phyloP scores from a whole-genome alignment of 2,329 filamentous ascomycete species.

The Aspergillus sp. region DNA sequence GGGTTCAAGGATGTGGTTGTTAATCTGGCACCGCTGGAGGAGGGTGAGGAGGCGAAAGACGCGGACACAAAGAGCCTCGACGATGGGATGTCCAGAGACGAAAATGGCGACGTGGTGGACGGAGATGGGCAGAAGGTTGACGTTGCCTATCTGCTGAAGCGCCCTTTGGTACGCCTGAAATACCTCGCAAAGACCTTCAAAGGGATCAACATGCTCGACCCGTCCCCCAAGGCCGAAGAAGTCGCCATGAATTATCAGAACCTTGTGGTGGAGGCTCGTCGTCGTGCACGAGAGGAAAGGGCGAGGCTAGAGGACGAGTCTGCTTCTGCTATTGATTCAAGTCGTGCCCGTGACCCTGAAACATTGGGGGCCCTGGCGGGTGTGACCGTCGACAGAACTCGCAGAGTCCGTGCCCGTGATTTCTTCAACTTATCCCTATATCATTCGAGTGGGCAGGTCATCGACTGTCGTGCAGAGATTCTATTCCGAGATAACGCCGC shows the following conservation, averaged over 20 bases:
- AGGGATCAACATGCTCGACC: constrained; percentile 48
- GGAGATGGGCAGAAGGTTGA: constrained; percentile 86
- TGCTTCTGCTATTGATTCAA: constrained; percentile 78
- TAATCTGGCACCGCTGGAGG: constrained; percentile 77
- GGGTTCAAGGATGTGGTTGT: constrained; percentile 95
- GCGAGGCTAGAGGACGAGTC: constrained; percentile 81
- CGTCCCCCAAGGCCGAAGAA: constrained; percentile 55
- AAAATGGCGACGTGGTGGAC: constrained; percentile 63
- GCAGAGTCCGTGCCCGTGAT: constrained; percentile 86
- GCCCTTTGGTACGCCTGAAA: constrained; percentile 83
- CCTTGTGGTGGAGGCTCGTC: constrained; percentile 74
- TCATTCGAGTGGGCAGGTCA: constrained; percentile 85
- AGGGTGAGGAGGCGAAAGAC: constrained; percentile 53
- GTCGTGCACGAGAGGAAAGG: constrained; percentile 69
- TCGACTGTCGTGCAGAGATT: constrained; percentile 86
- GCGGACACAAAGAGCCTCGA: constrained; percentile 52
- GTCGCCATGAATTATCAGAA: constrained; percentile 65
- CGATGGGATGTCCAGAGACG: constrained; percentile 57
- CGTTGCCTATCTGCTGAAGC: constrained; percentile 87
- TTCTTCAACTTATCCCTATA: constrained; percentile 80
- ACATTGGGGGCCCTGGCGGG: constrained; percentile 71
- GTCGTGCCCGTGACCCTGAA: constrained; percentile 73
- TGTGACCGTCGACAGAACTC: constrained; percentile 70
- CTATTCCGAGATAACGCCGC: constrained; percentile 77
- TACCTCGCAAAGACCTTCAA: constrained; percentile 82